Percentiles rank a stretch among this genome's conserved stretches.
These are phyloP conservation scores for Stagonosporopsis cucurbitacearum DNA, from an alignment of 2,329 filamentous ascomycete genomes.

Conservation along the genomic window DNA sequence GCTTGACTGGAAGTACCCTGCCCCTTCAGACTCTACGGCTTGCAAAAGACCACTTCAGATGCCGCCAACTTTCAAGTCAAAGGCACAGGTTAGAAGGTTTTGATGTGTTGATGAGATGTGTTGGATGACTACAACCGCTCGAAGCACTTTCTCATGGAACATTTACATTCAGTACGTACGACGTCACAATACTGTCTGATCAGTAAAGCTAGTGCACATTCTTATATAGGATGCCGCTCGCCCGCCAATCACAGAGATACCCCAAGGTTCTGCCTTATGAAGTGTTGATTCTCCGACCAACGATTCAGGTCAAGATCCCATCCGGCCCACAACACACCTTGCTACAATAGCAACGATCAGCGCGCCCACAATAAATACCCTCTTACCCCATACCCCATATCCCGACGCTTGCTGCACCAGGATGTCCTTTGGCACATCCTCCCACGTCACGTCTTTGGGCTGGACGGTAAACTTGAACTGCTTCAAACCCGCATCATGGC, in stretches of 20 bases:
- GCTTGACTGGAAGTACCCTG: slow-evolving; percentile 41
- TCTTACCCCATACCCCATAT: background rate
- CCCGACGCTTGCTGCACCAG: background rate
- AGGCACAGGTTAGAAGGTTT: background rate
- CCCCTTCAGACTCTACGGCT: slow-evolving; percentile 28
- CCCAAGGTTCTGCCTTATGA: background rate
- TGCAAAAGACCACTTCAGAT: slow-evolving; percentile 41
- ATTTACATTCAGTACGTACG: background rate
- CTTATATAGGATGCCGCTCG: background rate
- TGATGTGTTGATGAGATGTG: background rate
- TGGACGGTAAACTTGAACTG: background rate
- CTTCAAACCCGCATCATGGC: background rate
- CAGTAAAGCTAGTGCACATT: background rate
- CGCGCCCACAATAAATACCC: background rate
- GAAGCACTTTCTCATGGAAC: background rate
- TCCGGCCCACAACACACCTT: background rate
- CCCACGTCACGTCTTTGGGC: background rate
- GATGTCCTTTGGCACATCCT: background rate
- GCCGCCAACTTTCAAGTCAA: slow-evolving; percentile 19
- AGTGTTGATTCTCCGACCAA: too few species aligned
- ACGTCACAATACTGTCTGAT: background rate
- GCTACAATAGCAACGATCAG: background rate
- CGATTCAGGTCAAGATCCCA: background rate
- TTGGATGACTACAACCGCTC: background rate
- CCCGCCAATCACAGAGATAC: background rate